Percentiles rank a stretch among this genome's conserved stretches.
These are phyloP conservation scores for Penicillium sp. DNA, from an alignment of 2,329 filamentous ascomycete species.

Conservation along the genomic window DNA sequence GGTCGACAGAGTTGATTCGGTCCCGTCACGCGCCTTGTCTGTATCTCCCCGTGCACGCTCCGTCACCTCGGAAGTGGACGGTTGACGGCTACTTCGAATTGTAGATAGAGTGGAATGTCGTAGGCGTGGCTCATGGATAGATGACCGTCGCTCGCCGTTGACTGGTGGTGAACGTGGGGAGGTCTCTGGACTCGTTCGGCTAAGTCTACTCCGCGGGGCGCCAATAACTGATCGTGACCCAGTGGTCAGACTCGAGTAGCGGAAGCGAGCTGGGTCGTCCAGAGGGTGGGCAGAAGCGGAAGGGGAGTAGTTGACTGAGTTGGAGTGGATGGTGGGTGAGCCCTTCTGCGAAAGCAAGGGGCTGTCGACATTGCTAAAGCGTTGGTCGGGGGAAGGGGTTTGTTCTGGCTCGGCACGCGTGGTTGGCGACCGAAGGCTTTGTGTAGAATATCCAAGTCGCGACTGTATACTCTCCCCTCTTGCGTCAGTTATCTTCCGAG, in stretches of 20 bases:
- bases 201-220: constrained; percentile 44
- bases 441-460: constrained; percentile 45
- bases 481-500: constrained; percentile 27
- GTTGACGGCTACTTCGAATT: constrained; percentile 45
- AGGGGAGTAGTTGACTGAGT: constrained; percentile 36
- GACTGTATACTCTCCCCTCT: constrained; percentile 36
- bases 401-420: constrained; percentile 40
- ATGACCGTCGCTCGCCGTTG: constrained; percentile 40
- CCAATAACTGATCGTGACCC: constrained; percentile 47
- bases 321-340: constrained; percentile 39
- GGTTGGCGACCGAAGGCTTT: constrained; percentile 43
- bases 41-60: constrained; percentile 42
- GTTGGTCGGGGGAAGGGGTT: constrained; percentile 46
- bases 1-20: constrained; percentile 86
- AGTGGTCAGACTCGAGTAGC: constrained; percentile 41
- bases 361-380: constrained; percentile 40
- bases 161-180: constrained; percentile 40
- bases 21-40: constrained; percentile 64
- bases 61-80: constrained; percentile 43
- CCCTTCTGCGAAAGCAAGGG: constrained; percentile 45
- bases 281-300: constrained; percentile 47
- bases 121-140: constrained; percentile 41
- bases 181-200: constrained; percentile 44
- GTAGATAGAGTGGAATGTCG: constrained; percentile 44
- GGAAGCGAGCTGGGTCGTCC: constrained; percentile 44